A percentile compares a stretch with the other conserved stretches of the same genome.
Evolutionary conservation across 495 filamentous ascomycete species (phyloP).

Genomic region (Venustampulla echinocandica): DNA sequence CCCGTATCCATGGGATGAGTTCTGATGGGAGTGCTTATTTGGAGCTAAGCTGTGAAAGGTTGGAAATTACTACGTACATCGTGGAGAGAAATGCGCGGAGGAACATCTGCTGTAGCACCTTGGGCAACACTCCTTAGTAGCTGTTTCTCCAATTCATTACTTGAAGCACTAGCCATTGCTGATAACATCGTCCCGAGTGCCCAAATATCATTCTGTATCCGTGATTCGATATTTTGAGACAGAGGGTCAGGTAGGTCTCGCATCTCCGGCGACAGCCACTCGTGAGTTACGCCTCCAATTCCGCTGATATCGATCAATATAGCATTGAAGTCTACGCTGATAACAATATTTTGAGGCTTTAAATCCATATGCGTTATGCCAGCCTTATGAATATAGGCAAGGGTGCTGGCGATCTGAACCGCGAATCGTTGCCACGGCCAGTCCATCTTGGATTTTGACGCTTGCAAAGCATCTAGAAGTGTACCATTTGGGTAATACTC

Average conservation of each 20-base stretch:
- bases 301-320: constrained; percentile 30
- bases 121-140: constrained; percentile 6
- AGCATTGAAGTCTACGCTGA: constrained; percentile 23
- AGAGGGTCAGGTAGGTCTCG: constrained; percentile 4
- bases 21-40: background rate
- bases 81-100: constrained; percentile 3
- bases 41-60: background rate
- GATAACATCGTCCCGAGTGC: constrained; percentile 7
- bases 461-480: constrained; percentile 5
- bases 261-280: constrained; percentile 19
- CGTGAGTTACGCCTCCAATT: constrained; percentile 23
- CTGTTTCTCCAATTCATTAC: constrained; percentile 3
- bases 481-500: constrained; percentile 15
- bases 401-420: constrained; percentile 24
- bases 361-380: constrained; percentile 29
- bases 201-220: constrained; percentile 7
- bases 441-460: constrained; percentile 6
- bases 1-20: constrained; percentile 10
- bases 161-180: constrained; percentile 1
- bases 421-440: constrained; percentile 17
- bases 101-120: constrained; percentile 1
- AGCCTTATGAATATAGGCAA: constrained; percentile 22
- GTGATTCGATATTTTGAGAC: constrained; percentile 6
- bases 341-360: constrained; percentile 30
- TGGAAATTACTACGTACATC: constrained; percentile 5